Base-by-base conservation (phyloP, 352 stramenopile species). In the Pythium myriotylum region DNA sequence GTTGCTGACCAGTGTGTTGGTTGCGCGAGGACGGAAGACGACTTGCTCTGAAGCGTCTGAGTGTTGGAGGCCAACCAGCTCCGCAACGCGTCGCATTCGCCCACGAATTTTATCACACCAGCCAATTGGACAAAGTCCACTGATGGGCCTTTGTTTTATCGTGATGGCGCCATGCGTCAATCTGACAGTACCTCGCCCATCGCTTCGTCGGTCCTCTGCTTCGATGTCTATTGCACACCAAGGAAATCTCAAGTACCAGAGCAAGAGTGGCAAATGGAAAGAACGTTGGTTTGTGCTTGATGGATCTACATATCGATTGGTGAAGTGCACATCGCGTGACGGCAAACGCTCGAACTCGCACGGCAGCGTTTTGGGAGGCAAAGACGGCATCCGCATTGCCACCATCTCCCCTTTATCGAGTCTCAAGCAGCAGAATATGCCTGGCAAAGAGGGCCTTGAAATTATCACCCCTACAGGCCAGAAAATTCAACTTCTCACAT, bases 241-340 rank as follows among this genome's bases (percentile, higher is more conserved):
- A 73, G 81, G 81, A 20, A 52, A 76, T 4, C 53, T 91, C 19
- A 55, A 73, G 57, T 91, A 91, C 40, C 54, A 77, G 43, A 65
- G 73, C 56, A 85, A 78, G 56, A 40, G 59, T 26, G 71, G 62
- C 19, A 47, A 57, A 17, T 85, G 76, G 76, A 91, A 91, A 55
- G 79, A 88, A 54, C 77, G 81, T 4, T 91, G 81, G 79, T 92
- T 91, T 67, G 54, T 84, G 9, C 62, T 92, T 19, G 76, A 92
- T 56, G 59, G 51, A 10, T 29, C 68, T 16, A 72, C 72, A 12
- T 54, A 59, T 7, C 68, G 69, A n/a, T 51, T 91, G 5, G 41
- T 86, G 27, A 90, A 89, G 40, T 89, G 79, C 49, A 65, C 62
- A 23, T 41, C 50, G 4, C 62, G 59, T 2, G 78, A 26, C 17